Conservation (phyloP, 1,139 yeast species). For the Hansenula lynferdii region DNA sequence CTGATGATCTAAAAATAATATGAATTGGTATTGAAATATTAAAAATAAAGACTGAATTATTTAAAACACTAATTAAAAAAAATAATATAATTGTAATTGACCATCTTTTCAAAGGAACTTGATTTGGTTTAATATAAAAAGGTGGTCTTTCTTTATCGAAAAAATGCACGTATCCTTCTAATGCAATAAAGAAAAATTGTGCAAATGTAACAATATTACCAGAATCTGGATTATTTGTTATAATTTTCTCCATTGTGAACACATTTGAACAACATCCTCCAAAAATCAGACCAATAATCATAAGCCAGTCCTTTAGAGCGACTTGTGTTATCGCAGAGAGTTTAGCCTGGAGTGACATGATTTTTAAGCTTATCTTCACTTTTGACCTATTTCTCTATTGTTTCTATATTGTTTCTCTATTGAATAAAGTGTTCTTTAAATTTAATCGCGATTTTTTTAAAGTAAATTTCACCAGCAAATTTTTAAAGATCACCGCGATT, state of each 20-base stretch:
- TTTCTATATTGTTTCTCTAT: no score
- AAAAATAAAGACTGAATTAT: constrained; percentile 55
- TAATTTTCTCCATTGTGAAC: constrained; percentile 51
- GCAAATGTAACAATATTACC: constrained; percentile 54
- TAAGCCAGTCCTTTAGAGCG: constrained; percentile 19
- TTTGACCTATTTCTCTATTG: no score
- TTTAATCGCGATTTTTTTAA: no score
- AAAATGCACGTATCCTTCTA: constrained; percentile 37
- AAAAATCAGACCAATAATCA: constrained; percentile 40
- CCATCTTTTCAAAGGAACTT: constrained; percentile 47
- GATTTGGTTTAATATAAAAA: constrained; percentile 27
- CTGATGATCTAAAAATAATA: constrained; percentile 61
- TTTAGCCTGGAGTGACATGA: not conserved
- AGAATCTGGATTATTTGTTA: constrained; percentile 33
- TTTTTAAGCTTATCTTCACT: not conserved
- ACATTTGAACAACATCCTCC: constrained; percentile 78
- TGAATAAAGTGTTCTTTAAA: no score
- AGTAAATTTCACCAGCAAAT: no score
- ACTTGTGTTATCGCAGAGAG: constrained; percentile 15
- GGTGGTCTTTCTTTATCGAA: constrained; percentile 25
- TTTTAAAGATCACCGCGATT: no score
- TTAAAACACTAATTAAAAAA: constrained; percentile 48
- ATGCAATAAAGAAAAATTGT: constrained; percentile 53
- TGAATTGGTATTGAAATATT: constrained; percentile 64
- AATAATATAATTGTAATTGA: constrained; percentile 44